Evolutionary conservation across 169 alveolate genomes (phyloP).

Genomic region (Cryptosporidium canis): DNA sequence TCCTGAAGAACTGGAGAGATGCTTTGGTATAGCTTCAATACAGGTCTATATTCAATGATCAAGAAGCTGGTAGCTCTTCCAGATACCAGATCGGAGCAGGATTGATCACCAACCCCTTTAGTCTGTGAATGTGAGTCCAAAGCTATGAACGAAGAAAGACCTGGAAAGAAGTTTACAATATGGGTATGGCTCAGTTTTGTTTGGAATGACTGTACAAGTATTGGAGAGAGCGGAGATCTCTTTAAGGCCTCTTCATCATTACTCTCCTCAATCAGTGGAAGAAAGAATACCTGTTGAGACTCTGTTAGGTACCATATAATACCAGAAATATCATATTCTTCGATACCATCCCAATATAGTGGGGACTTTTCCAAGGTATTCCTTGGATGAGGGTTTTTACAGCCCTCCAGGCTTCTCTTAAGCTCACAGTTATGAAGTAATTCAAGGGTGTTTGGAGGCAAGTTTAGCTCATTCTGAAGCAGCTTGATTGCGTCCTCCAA

Average conservation of each 20-base stretch:
- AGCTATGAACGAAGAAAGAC: constrained; percentile 24
- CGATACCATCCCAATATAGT: neutral
- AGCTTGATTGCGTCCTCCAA: neutral
- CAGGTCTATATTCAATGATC: neutral
- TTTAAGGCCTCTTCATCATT: neutral
- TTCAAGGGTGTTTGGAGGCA: neutral
- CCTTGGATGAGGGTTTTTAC: neutral
- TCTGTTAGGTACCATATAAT: constrained; percentile 48
- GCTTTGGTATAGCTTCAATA: neutral
- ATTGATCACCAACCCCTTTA: neutral
- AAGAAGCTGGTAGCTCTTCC: neutral
- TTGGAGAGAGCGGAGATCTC: neutral
- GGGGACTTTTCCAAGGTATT: neutral
- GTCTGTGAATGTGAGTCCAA: neutral
- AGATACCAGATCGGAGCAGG: neutral
- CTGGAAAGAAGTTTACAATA: constrained; percentile 25
- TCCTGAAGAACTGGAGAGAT: constrained; percentile 20
- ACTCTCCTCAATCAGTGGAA: constrained; percentile 15
- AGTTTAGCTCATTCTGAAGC: neutral
- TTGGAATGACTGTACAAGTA: constrained; percentile 17
- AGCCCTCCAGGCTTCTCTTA: neutral
- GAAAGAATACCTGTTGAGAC: neutral
- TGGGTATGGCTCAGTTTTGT: neutral
- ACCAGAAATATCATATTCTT: neutral
- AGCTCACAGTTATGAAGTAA: neutral